Evolutionary conservation across 139 green algal genomes (phyloP).

Genomic region (Coelastrella sp.): DNA sequence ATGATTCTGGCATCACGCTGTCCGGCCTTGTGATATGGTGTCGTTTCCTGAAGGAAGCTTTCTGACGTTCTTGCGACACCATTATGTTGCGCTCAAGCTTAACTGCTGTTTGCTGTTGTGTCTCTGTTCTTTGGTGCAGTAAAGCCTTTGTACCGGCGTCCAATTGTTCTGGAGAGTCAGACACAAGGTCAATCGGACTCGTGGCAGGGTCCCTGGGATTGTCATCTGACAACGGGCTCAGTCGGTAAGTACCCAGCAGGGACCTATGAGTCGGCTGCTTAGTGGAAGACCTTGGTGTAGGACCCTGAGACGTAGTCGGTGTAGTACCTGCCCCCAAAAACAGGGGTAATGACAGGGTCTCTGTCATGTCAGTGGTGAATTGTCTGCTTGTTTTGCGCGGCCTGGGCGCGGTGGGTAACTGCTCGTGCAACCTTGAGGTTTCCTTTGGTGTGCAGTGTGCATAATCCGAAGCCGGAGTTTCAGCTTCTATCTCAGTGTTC

Average conservation of each 20-base stretch:
- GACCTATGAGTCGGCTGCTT: not conserved
- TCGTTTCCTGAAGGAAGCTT: not conserved
- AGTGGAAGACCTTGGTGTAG: not conserved
- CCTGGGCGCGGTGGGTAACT: too few relatives aligned
- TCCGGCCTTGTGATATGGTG: conserved; percentile 1
- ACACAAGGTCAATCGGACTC: not conserved
- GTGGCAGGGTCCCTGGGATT: not conserved
- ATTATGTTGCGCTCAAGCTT: not conserved
- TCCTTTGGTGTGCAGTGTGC: not conserved
- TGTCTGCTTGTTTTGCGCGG: conserved; percentile 2
- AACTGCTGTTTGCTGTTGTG: not conserved
- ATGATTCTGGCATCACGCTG: not conserved
- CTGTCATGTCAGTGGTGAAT: not conserved
- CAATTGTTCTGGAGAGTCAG: not conserved
- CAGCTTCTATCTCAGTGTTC: too few relatives aligned
- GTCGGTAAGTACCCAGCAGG: not conserved
- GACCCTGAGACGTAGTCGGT: not conserved
- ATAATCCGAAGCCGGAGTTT: not conserved
- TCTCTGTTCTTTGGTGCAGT: not conserved
- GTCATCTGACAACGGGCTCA: not conserved
- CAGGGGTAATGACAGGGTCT: not conserved
- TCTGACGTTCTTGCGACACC: not conserved
- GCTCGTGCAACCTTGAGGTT: too few relatives aligned
- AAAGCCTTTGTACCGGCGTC: not conserved
- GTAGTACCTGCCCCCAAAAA: not conserved